Evolutionary conservation across 2,329 filamentous ascomycete genomes (phyloP).

Genomic region (Fusarium nurragi): DNA sequence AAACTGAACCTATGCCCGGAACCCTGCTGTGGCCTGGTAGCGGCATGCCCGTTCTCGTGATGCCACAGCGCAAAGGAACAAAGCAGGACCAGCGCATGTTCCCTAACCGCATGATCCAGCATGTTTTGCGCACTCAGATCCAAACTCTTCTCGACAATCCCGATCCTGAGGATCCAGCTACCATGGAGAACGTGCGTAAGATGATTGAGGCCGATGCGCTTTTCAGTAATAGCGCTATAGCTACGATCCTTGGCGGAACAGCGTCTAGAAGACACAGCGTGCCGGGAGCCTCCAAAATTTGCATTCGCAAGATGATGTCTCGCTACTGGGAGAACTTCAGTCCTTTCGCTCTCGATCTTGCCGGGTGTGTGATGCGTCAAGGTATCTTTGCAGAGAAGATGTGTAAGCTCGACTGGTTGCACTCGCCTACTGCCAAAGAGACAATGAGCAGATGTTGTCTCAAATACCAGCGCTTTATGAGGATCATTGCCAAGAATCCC

Average conservation of each 20-base stretch:
- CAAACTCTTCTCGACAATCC: slow-evolving; percentile 50
- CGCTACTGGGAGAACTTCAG: slow-evolving; percentile 76
- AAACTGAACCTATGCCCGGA: slow-evolving; percentile 69
- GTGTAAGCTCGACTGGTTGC: slow-evolving; percentile 80
- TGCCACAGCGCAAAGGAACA: not conserved
- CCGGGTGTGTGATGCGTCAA: slow-evolving; percentile 72
- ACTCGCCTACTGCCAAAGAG: slow-evolving; percentile 69
- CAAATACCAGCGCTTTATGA: slow-evolving; percentile 73
- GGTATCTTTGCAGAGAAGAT: slow-evolving; percentile 77
- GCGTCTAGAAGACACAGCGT: not conserved
- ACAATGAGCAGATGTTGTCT: slow-evolving; percentile 72
- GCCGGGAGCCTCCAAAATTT: slow-evolving; percentile 49
- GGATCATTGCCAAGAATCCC: slow-evolving; percentile 62
- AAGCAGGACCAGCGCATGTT: slow-evolving; percentile 55
- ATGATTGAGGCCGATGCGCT: slow-evolving; percentile 59
- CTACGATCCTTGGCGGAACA: slow-evolving; percentile 33
- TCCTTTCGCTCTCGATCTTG: slow-evolving; percentile 71
- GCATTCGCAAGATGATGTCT: slow-evolving; percentile 73
- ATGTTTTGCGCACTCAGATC: slow-evolving; percentile 55
- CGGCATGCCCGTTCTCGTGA: slow-evolving; percentile 56
- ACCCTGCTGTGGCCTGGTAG: slow-evolving; percentile 66
- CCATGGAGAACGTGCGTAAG: slow-evolving; percentile 61
- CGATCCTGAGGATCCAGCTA: slow-evolving; percentile 43
- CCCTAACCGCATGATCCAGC: slow-evolving; percentile 66
- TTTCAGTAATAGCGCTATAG: slow-evolving; percentile 40